These are phyloP conservation scores for Sporormia fimetaria DNA, from an alignment of 495 filamentous ascomycete species.

Conservation along the genomic window DNA sequence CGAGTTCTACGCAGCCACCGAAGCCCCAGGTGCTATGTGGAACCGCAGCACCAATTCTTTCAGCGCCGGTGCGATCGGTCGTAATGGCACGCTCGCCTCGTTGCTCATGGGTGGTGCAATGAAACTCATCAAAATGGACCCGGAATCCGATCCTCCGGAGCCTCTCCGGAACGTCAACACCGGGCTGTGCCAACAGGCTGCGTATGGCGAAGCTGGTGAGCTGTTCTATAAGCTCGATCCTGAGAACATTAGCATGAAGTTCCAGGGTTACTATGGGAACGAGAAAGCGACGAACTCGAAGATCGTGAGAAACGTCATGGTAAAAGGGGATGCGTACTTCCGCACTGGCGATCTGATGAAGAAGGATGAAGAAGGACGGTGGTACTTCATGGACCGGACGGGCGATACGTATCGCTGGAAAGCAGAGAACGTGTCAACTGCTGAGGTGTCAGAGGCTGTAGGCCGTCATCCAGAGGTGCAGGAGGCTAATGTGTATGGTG, in stretches of 20 bases:
- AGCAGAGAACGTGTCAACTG: slow-evolving; percentile 57
- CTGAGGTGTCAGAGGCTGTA: slow-evolving; percentile 66
- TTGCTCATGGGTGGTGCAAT: slow-evolving; percentile 40
- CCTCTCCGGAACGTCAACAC: slow-evolving; percentile 63
- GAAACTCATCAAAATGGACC: slow-evolving; percentile 55
- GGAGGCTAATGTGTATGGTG: slow-evolving; percentile 86
- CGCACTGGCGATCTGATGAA: slow-evolving; percentile 74
- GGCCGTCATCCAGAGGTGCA: slow-evolving; percentile 53
- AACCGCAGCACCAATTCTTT: slow-evolving; percentile 69
- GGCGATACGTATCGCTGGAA: slow-evolving; percentile 35
- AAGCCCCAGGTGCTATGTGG: slow-evolving; percentile 61
- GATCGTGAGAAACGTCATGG: slow-evolving; percentile 65
- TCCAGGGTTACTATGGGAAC: slow-evolving; percentile 86
- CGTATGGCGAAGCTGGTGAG: slow-evolving; percentile 62
- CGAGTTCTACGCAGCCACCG: slow-evolving; percentile 88
- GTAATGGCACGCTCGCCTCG: slow-evolving; percentile 52
- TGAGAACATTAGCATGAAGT: slow-evolving; percentile 48
- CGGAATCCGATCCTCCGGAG: slow-evolving; percentile 52
- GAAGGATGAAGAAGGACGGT: slow-evolving; percentile 57
- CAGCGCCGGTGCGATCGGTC: slow-evolving; percentile 68
- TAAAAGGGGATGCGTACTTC: slow-evolving; percentile 77
- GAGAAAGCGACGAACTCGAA: slow-evolving; percentile 61
- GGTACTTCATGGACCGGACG: slow-evolving; percentile 68
- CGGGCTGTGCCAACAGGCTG: slow-evolving; percentile 53
- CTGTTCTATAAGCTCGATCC: slow-evolving; percentile 64